Base-by-base conservation (phyloP, 371 early-diverging fungal genomes). In the Saksenaea oblongispora region DNA sequence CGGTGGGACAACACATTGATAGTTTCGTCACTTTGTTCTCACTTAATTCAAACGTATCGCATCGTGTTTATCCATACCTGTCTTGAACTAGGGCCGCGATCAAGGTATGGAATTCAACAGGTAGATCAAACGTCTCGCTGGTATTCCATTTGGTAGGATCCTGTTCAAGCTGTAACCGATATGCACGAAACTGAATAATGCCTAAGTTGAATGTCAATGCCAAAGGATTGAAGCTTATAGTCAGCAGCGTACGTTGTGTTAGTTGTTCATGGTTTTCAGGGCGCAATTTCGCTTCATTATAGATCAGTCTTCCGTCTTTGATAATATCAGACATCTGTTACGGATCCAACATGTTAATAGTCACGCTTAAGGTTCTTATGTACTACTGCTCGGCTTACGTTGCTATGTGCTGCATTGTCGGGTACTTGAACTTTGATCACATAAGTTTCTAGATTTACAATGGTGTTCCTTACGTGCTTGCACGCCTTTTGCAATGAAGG, bases 281-380 rank as follows among this genome's bases (percentile, higher is more conserved):
- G 53, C 74, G 62, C 39, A 81, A 37, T 39, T 74, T 76, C 5
- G 71, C 61, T 62, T 81, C 78, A 1, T 36, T 28, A 54, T 66
- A 76, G 3, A 35, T 41, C 0, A 81, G 65, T 65, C 65, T 81
- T n/a, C 82, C 82, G 67, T 81, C 74, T 41, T 70, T 80, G 1
- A 75, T 53, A 27, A 62, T 22, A 47, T 47, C 51, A 10, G 17
- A 11, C 24, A 24, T 22, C 51, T 47, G 22, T 22, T 5, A 11
- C 1, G 22, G 10, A 10, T 22, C 24, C 7, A 47, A 22, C 10
- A 22, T 47, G n/a, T 22, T 22, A 22, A 10, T 18, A 18, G n/a
- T 22, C 42, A 17, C 42, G 42, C 5, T 17, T 14, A 13, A 8
- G 10, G 22, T 47, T 10, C 0, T 7, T 47, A 22, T 22, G 22